Evolutionary conservation across 768 basidiomycete species (phyloP).

Genomic region (Lactarius pseudohatsudake): DNA sequence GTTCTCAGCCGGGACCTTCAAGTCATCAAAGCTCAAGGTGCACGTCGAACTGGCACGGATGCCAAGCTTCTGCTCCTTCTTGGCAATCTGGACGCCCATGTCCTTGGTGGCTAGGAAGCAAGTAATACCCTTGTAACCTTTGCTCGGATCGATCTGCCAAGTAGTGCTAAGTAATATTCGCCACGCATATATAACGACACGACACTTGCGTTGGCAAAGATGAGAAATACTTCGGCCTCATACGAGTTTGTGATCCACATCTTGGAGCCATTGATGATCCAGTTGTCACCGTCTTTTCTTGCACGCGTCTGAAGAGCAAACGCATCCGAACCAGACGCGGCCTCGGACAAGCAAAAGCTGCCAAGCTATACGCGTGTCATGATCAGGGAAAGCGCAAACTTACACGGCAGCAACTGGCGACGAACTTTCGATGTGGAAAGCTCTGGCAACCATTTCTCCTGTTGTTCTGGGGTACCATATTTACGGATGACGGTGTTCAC

Average conservation of each 20-base stretch:
- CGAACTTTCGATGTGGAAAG: constrained; percentile 74
- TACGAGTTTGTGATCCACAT: constrained; percentile 99
- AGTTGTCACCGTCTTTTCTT: constrained; percentile 80
- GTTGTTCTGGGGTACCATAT: constrained; percentile 81
- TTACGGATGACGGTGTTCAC: constrained; percentile 92
- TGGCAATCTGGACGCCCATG: constrained; percentile 95
- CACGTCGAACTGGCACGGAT: constrained; percentile 97
- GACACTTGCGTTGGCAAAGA: constrained; percentile 86
- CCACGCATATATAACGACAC: background rate
- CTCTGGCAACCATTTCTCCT: constrained; percentile 85
- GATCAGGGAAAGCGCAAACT: constrained; percentile 3
- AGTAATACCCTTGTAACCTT: constrained; percentile 99
- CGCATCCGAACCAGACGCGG: constrained; percentile 93
- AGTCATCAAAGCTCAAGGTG: constrained; percentile 90
- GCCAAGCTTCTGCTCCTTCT: constrained; percentile 98
- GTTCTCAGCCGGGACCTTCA: constrained; percentile 83
- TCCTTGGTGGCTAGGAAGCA: constrained; percentile 96
- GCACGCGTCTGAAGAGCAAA: constrained; percentile 96
- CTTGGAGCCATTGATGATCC: constrained; percentile 94
- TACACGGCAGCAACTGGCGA: background rate
- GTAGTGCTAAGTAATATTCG: background rate
- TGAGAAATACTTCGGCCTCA: constrained; percentile 88
- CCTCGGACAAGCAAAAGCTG: constrained; percentile 93
- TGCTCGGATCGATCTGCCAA: constrained; percentile 71
- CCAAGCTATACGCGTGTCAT: constrained; percentile 60